phyloP scores from a whole-genome alignment of 2,329 filamentous ascomycete genomes.

The Fusarium nodosum region DNA sequence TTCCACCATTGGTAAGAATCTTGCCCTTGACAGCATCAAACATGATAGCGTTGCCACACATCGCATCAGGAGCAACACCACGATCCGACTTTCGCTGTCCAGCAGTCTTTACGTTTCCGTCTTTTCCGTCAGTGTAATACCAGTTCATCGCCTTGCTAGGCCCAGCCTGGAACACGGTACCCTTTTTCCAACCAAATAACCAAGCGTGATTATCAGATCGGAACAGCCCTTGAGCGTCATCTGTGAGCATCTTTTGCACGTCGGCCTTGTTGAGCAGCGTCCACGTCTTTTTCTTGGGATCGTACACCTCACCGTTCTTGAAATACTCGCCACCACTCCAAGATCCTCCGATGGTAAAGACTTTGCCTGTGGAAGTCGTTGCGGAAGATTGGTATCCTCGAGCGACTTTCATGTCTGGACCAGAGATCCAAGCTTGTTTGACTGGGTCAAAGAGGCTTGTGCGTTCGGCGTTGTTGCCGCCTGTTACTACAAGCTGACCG shows the following conservation, averaged over 20 bases:
- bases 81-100: constrained; percentile 50
- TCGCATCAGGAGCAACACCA: constrained; percentile 61
- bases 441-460: constrained; percentile 62
- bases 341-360: constrained; percentile 36
- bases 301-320: constrained; percentile 37
- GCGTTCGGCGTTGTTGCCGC: constrained; percentile 63
- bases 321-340: constrained; percentile 26
- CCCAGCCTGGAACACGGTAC: constrained; percentile 66
- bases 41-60: constrained; percentile 70
- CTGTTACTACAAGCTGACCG: constrained; percentile 66
- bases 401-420: constrained; percentile 21
- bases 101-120: constrained; percentile 39
- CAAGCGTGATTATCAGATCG: constrained; percentile 52
- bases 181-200: constrained; percentile 59
- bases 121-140: constrained; percentile 58
- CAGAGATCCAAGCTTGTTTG: constrained; percentile 23
- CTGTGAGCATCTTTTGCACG: constrained; percentile 65
- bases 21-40: constrained; percentile 70
- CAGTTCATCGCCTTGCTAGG: constrained; percentile 68
- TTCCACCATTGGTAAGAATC: constrained; percentile 67
- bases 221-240: constrained; percentile 62
- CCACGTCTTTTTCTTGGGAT: constrained; percentile 28
- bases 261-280: constrained; percentile 51
- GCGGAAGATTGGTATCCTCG: constrained; percentile 36
- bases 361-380: constrained; percentile 29